A percentile compares a stretch with the other conserved stretches of the same genome.
These are phyloP conservation scores for Maudiozyma turicensis DNA, from an alignment of 805 yeast species.

Conservation along the genomic window DNA sequence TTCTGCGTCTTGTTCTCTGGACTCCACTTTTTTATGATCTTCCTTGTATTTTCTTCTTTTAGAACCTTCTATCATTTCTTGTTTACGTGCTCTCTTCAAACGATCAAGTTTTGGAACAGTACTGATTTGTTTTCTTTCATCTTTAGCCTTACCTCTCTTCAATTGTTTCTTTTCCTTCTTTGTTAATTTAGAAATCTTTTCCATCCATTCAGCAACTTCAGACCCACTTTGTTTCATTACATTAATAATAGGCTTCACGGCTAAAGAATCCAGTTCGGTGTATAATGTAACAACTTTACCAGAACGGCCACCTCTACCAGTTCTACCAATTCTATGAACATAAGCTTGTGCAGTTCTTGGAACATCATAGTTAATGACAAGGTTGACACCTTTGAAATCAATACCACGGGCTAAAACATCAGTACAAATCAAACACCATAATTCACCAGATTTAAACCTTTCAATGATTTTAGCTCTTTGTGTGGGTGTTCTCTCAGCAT, in stretches of 20 bases:
- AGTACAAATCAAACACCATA: constrained; percentile 95
- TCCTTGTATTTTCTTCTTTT: constrained; percentile 42
- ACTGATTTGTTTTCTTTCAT: constrained; percentile 62
- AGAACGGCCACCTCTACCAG: constrained; percentile 86
- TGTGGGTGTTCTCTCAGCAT: constrained; percentile 82
- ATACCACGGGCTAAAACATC: constrained; percentile 96
- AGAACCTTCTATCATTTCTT: constrained; percentile 68
- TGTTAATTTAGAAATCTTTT: constrained; percentile 52
- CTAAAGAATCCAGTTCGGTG: constrained; percentile 76
- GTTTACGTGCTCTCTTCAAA: constrained; percentile 50
- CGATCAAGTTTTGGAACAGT: constrained; percentile 70
- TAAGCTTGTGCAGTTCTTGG: constrained; percentile 91
- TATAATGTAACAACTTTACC: constrained; percentile 89
- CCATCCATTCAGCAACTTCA: constrained; percentile 72
- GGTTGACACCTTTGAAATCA: constrained; percentile 89
- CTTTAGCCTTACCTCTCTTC: constrained; percentile 40
- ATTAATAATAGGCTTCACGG: constrained; percentile 75
- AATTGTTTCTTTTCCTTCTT: constrained; percentile 53
- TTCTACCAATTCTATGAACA: constrained; percentile 96
- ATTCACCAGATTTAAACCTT: constrained; percentile 77
- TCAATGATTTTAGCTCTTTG: constrained; percentile 83
- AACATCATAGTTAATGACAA: constrained; percentile 93
- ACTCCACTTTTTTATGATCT: neutral
- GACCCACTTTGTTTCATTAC: constrained; percentile 93
- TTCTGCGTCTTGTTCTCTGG: neutral